A percentile compares a stretch with the other conserved stretches of the same genome.
Conservation (phyloP, 2,329 filamentous ascomycete genomes). For the Epichloe typhina region DNA sequence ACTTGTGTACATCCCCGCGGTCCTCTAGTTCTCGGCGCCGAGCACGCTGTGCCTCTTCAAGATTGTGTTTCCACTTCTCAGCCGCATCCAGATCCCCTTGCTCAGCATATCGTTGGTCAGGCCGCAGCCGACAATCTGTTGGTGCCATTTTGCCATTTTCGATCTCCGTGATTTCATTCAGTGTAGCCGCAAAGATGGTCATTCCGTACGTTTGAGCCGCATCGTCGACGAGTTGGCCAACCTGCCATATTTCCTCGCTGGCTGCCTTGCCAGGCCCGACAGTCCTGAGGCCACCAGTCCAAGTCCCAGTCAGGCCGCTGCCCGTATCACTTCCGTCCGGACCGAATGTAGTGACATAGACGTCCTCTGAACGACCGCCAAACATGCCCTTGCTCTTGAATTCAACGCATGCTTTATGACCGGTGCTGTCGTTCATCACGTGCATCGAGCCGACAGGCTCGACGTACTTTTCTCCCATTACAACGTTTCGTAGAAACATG, state of each 20-base stretch:
- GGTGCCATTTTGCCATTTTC: constrained; percentile 63
- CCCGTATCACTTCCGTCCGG: constrained; percentile 51
- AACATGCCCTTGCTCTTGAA: constrained; percentile 98
- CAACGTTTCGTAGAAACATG: constrained; percentile 87
- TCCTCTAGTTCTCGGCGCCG: constrained; percentile 66
- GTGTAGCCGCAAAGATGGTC: constrained; percentile 68
- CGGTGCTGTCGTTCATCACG: constrained; percentile 70
- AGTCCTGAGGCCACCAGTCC: constrained; percentile 63
- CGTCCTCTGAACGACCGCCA: constrained; percentile 83
- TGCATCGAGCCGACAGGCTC: constrained; percentile 89
- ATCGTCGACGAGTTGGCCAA: constrained; percentile 65
- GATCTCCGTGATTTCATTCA: constrained; percentile 78
- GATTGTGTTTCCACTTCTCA: constrained; percentile 65
- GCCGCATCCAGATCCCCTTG: constrained; percentile 70
- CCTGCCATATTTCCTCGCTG: constrained; percentile 64
- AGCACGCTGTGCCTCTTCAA: constrained; percentile 76
- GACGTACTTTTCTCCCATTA: constrained; percentile 95
- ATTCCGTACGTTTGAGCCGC: constrained; percentile 73
- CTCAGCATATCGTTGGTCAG: constrained; percentile 79
- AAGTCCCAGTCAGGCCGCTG: constrained; percentile 64
- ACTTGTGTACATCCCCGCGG: constrained; percentile 55
- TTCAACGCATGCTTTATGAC: constrained; percentile 71
- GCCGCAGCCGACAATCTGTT: constrained; percentile 73
- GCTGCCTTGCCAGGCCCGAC: constrained; percentile 48
- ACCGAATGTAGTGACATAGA: constrained; percentile 61